Evolutionary conservation across 768 basidiomycete genomes (phyloP), one percentile per base, ranked within the genome.

Genomic region (Trichaptum fuscoviolaceum): DNA sequence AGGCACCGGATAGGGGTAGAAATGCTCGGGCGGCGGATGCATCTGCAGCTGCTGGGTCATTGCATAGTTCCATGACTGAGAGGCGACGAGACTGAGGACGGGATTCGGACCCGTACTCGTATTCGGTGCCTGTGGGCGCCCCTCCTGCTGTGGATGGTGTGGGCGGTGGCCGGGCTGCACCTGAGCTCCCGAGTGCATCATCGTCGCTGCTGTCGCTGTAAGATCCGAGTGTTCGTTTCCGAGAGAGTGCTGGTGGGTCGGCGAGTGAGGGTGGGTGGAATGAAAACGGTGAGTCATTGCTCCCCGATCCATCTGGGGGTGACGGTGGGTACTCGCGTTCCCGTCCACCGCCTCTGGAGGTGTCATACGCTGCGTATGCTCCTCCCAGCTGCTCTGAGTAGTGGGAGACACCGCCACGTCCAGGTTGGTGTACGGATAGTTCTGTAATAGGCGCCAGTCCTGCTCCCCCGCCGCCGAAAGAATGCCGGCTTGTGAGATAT

Each of bases 51-150:
- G 72, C 63, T 68, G 81, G 75, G 81, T 90, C 89, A 84, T 92
- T 91, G 85, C 91, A 92, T 83, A 93, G 88, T 71, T 93, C 91
- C 90, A 92, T 85, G 84, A 93, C 88, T 77, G 88, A 83, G 84
- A 93, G 86, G 68, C 91, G 80, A 71, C 91, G 84, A 79, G 88
- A 90, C 73, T 89, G 87, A 69, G 91, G 91, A 72, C 91, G 82
- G 72, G 89, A 91, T 70, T 91, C 90, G 69, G 83, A 74, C 25
- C 86, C 91, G 77, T 90, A 89, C 65, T 89, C 88, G 81, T 89
- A 87, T 58, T 82, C 81, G 64, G 70, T 65, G 60, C 57, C 67
- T 57, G 57, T 42, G 67, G 61, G 58, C 66, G 65, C 65, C 63
- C 69, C 61, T 35, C 69, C 72, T 62, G 73, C 71, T 57, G 67